Base-by-base conservation (phyloP, 192 early-diverging fungal species). In the Backusella luteola region DNA sequence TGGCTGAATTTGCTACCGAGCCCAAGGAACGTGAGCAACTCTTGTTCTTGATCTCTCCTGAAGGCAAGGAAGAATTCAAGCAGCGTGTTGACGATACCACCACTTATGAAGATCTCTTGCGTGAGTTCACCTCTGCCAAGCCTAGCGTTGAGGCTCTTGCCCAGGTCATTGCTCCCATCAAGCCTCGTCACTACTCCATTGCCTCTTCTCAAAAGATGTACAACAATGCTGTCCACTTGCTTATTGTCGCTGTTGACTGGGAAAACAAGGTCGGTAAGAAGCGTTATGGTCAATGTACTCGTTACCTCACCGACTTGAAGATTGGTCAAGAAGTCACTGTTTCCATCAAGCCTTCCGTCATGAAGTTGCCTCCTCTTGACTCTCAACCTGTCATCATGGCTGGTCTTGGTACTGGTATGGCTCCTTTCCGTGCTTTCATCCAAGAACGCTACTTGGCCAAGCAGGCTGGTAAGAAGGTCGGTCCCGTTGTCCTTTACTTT, bases 111-210 rank as follows among this genome's bases (percentile, higher is more conserved):
- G 97, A 99, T 39, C 73, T 98, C 17, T 87, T 99, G 67, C 86
- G 88, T 34, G 93, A 94, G 84, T 98, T 97, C 84, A 84, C 91
- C 14, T 94, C 95, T 21, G 94, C 93, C 19, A 89, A 89, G 46
- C 94, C 94, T 34, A 78, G 89, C 35, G 79, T 95, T 59, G 85
- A 90, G 63, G 89, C 92, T 63, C 85, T 99, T 36, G 85, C 95
- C 3, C 83, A 82, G 49, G 80, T 94, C 73, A 89, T 99, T 71
- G 87, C 96, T 9, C 85, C 89, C 35, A 96, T 98, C 88, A 99
- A 98, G 83, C 96, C 97, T 53, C 92, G 97, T 76, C 96, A 96
- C 79, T 99, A 99, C 89, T 99, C 97, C n/a, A 99, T 99, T 77
- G 93, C 97, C 11, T 98, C 96, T 12, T 92, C 94, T 6, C 90